phyloP scores from a whole-genome alignment of 2,329 filamentous ascomycete genomes.

The Epichloe sp. region DNA sequence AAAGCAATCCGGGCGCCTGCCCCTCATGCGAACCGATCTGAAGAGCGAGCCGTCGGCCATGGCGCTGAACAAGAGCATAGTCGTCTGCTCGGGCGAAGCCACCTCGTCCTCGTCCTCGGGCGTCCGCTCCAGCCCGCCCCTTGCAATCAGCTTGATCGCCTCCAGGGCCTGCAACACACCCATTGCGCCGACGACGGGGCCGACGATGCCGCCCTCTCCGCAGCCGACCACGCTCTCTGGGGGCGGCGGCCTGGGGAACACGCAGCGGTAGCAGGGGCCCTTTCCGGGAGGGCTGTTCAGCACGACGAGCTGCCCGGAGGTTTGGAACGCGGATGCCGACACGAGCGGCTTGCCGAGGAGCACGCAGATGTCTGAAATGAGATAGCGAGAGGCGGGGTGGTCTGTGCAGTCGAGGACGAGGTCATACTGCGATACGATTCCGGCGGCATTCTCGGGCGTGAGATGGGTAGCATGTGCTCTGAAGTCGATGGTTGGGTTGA shows the following conservation, averaged over 20 bases:
- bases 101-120: not conserved
- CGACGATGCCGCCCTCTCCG: slow-evolving; percentile 84
- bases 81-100: slow-evolving; percentile 11
- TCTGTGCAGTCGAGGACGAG: slow-evolving; percentile 91
- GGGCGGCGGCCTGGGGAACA: slow-evolving; percentile 81
- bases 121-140: slow-evolving; percentile 15
- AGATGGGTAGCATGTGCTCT: slow-evolving; percentile 51
- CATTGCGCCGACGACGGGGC: slow-evolving; percentile 87
- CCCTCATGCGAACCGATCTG: slow-evolving; percentile 64
- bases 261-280: slow-evolving; percentile 85
- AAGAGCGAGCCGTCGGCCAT: slow-evolving; percentile 36
- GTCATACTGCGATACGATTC: slow-evolving; percentile 60
- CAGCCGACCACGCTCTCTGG: slow-evolving; percentile 73
- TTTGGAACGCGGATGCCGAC: slow-evolving; percentile 78
- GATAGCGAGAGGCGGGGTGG: slow-evolving; percentile 78
- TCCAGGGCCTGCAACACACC: slow-evolving; percentile 85
- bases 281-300: slow-evolving; percentile 67
- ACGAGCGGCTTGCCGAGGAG: slow-evolving; percentile 67
- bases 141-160: slow-evolving; percentile 66
- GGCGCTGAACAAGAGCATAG: slow-evolving; percentile 36
- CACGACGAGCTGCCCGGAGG: slow-evolving; percentile 80
- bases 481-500: slow-evolving; percentile 63
- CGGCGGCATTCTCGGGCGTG: slow-evolving; percentile 51
- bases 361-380: slow-evolving; percentile 83
- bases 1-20: slow-evolving; percentile 56